Base-by-base conservation (phyloP, 1,284 basidiomycete genomes). In the Ceratobasidium sp. region DNA sequence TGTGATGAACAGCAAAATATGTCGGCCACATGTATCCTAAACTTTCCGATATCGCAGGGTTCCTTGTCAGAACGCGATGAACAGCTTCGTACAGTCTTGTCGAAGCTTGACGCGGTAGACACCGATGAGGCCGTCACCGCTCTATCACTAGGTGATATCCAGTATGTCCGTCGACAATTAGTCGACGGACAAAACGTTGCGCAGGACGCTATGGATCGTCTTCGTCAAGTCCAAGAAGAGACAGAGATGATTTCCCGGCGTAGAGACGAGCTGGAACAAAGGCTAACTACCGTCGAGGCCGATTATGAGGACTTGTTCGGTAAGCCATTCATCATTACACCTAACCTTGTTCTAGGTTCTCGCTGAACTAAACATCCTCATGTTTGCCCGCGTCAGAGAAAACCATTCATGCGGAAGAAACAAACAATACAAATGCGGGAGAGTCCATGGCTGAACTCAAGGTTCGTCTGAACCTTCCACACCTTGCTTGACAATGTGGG, bases 221-320 rank as follows among this genome's bases (percentile, higher is more conserved):
- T 98, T 62, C 88, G 95, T 75, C 91, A 95, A 82, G 91, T 91
- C 77, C 93, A 97, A 81, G 96, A 99, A 82, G 97, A 99, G 86
- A 93, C 91, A 77, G 96, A 97, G 80, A 89, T 96, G 85, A 87
- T 96, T 75, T 85, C 87, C 41, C 89, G 95, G 79, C 87, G 97
- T 78, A 89, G 92, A 74, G 93, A 95, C 77, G 98, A 99, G 81
- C 84, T 99, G 54, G 96, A 99, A 84, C 87, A 88, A 74, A 89
- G 96, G 75, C 88, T 98, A 65, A 84, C 89, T 48, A 88, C 90
- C 45, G 86, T 99, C 66, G 96, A 99, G 84, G 87, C 92, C 5
- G 97, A 98, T 81, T 99, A 98, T 80, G 98, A 99, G 83, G 97
- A 99, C 83, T 87, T 99, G 47, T 87, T 99, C 36, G 96, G 94